Base-by-base conservation (phyloP, 352 stramenopile species). In the Globisporangium parvum region DNA sequence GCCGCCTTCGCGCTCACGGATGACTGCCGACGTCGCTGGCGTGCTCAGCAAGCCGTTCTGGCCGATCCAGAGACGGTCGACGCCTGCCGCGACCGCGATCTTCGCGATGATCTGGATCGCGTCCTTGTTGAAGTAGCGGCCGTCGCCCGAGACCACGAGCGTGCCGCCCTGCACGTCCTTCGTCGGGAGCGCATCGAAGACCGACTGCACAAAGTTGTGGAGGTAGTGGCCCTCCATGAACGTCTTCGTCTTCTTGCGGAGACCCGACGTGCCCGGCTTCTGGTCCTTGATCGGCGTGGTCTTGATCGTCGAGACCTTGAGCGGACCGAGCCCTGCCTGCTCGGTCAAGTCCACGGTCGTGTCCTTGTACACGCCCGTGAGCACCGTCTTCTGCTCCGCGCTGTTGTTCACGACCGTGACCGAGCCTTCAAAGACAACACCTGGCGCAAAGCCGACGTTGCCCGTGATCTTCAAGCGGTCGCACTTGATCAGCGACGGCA, bases 161-260 rank as follows among this genome's bases (percentile, higher is more conserved):
- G 96, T 98, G 55, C 96, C 95, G 47, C 96, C 88, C 23, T 93
- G 87, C 24, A 99, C 57, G 63, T 98, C 90, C 49, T 91, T 95
- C 12, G 90, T 89, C 28, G 95, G 96, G 42, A 99, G 80, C 42
- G 97, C 91, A 53, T 98, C 93, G 57, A 99, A 98, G 6, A 96
- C 95, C 35, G 91, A 80, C 80, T 99, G 96, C 47, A 99, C 94
- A 73, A 96, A 95, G 77, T 99, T 99, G 72, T 99, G 83, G 28
- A 99, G 81, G 77, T 99, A 99, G 70, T 98, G 89, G 57, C 90
- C 73, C 47, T 94, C 85, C 93, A 98, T 98, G 77, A 99, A 99
- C 28, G 95, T 87, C 71, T 98, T 98, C 4, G 96, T 99, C 85
- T 99, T 99, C 81, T 99, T 99, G 56, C 97, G 85, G 37, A 99